Evolutionary conservation across 352 stramenopile genomes (phyloP).

Genomic region (Pythium periplocum): DNA sequence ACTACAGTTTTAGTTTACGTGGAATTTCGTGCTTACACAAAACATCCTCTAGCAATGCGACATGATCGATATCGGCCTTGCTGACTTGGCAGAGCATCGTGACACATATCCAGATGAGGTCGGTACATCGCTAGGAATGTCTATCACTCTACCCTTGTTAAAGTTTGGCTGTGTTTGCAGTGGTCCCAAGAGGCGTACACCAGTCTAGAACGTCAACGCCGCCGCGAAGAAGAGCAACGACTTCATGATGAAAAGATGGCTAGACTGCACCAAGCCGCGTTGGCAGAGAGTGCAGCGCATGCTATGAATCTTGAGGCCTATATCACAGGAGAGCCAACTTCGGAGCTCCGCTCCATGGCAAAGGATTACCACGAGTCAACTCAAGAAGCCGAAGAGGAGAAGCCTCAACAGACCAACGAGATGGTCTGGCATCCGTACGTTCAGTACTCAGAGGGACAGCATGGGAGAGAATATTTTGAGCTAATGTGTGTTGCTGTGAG

Average conservation of each 20-base stretch:
- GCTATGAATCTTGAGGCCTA: conserved; percentile 70
- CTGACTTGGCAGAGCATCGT: conserved; percentile 64
- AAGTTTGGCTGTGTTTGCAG: conserved; percentile 16
- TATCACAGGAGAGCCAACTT: conserved; percentile 36
- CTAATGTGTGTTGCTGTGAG: not conserved
- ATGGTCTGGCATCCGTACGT: conserved; percentile 84
- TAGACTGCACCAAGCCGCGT: conserved; percentile 58
- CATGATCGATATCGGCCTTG: conserved; percentile 72
- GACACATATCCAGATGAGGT: conserved; percentile 70
- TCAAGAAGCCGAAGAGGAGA: conserved; percentile 48
- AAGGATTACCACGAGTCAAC: conserved; percentile 40
- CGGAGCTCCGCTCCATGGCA: conserved; percentile 52
- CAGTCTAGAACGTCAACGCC: conserved; percentile 44
- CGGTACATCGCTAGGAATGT: not conserved
- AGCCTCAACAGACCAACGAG: conserved; percentile 58
- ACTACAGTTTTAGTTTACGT: not conserved
- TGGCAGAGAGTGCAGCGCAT: conserved; percentile 66
- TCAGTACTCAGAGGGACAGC: not conserved
- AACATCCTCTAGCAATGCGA: conserved; percentile 59
- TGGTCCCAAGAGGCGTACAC: conserved; percentile 52
- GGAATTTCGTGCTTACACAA: not conserved
- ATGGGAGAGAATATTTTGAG: too few species aligned
- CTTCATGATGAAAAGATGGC: conserved; percentile 64
- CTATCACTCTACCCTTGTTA: too few species aligned
- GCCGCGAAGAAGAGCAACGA: conserved; percentile 59